Percentiles rank a stretch among this genome's conserved stretches.
These are phyloP conservation scores for Talaromyces sp. DNA, from an alignment of 2,329 filamentous ascomycete genomes.

Conservation along the genomic window DNA sequence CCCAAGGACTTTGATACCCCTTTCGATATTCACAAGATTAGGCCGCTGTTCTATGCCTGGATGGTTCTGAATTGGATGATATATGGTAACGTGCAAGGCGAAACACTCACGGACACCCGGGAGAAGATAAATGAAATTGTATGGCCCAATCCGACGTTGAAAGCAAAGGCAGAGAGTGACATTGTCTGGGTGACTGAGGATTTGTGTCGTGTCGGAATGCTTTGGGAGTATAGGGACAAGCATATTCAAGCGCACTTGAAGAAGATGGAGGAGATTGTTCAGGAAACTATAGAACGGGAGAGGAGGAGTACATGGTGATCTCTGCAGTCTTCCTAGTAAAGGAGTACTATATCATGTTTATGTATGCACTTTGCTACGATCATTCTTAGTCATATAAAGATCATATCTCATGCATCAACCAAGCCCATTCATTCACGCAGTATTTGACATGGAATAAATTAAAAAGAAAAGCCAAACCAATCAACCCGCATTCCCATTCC, in stretches of 20 bases:
- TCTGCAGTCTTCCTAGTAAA: background rate
- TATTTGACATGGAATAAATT: constrained; percentile 19
- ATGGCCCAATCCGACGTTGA: constrained; percentile 17
- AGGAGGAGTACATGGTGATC: background rate
- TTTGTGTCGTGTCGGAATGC: background rate
- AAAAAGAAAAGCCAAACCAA: constrained; percentile 10
- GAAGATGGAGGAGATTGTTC: constrained; percentile 1
- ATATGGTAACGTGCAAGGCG: constrained; percentile 22
- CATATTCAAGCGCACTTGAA: background rate
- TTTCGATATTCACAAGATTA: background rate
- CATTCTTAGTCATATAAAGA: background rate
- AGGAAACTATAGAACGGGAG: background rate
- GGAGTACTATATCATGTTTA: background rate
- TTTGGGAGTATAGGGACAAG: background rate
- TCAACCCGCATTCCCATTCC: constrained; percentile 15
- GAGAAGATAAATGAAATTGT: background rate
- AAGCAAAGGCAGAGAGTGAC: constrained; percentile 5
- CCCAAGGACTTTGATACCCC: background rate
- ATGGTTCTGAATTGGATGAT: constrained; percentile 6
- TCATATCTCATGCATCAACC: constrained; percentile 15
- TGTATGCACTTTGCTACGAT: background rate
- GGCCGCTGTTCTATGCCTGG: background rate
- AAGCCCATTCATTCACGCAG: constrained; percentile 18
- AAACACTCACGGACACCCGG: constrained; percentile 18
- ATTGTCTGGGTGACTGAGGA: background rate